Percentiles rank a stretch among this genome's conserved stretches.
Evolutionary conservation across 1,284 basidiomycete species (phyloP).

Genomic region (Afroboletus lepidellus): DNA sequence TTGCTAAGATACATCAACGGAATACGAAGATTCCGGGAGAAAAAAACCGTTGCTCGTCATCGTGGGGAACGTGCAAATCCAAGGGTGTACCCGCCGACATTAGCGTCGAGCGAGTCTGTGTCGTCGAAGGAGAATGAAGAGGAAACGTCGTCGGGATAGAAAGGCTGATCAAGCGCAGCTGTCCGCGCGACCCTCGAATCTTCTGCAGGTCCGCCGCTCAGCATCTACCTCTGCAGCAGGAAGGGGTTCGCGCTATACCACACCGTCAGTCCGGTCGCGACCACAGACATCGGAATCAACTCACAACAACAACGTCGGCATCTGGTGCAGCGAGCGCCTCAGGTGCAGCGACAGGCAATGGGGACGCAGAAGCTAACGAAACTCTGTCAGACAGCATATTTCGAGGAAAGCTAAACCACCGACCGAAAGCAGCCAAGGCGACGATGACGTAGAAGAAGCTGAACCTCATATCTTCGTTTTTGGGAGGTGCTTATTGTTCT

Average conservation of each 20-base stretch:
- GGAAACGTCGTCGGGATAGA: neutral
- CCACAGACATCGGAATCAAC: neutral
- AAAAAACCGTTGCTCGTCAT: neutral
- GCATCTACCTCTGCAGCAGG: slow-evolving; percentile 8
- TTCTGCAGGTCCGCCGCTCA: slow-evolving; percentile 11
- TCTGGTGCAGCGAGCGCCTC: neutral
- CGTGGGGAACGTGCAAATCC: no score
- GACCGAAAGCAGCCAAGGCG: slow-evolving; percentile 25
- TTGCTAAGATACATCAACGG: no score
- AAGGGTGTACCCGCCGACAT: neutral
- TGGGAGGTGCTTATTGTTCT: slow-evolving; percentile 31
- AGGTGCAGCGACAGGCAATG: slow-evolving; percentile 22
- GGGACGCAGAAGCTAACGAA: slow-evolving; percentile 24
- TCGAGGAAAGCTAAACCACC: slow-evolving; percentile 4
- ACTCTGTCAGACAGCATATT: neutral
- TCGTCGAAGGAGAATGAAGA: neutral
- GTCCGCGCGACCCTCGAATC: neutral
- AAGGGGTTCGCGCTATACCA: slow-evolving; percentile 23
- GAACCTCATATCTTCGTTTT: slow-evolving; percentile 26
- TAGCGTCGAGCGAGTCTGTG: neutral
- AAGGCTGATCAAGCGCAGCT: neutral
- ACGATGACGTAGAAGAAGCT: slow-evolving; percentile 31
- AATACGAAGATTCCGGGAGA: no score
- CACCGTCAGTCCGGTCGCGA: slow-evolving; percentile 5
- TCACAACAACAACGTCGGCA: slow-evolving; percentile 15